Base-by-base conservation (phyloP, 305 asterid species). In the Euphrasia arctica region DNA sequence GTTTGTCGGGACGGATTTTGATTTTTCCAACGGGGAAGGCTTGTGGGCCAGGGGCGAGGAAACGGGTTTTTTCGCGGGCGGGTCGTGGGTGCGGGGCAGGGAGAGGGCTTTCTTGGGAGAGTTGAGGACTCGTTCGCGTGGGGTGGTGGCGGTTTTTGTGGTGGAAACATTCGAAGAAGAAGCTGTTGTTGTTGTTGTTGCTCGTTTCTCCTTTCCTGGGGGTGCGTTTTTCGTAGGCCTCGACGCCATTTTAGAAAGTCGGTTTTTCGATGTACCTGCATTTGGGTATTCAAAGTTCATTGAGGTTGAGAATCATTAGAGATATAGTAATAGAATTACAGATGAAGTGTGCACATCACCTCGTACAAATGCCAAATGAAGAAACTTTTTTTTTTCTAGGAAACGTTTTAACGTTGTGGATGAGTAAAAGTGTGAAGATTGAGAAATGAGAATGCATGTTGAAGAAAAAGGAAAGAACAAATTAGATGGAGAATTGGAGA, bases 141-240 rank as follows among this genome's bases (percentile, higher is more conserved):
- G 68, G 7, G 61, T 11, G 27, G 27, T 14, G 11, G 58, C 9
- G 31, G 47, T 49, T 70, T 22, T 74, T 6, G 65, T 47, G 55
- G 28, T 36, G 51, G 57, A 48, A 6, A 54, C 9, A 4, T 32
- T 32, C 11, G 84, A 72, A 54, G 83, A 25, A 25, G 27, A 25
- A 25, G 27, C 1, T 25, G 27, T 1, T 25, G 27, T 75, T 8
- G 88, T 77, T 49, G 68, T 62, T 49, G 68, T 60, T 29, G 80
- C 83, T 22, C 72, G 72, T 76, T 71, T 86, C 70, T 85, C 90
- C 73, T 70, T 81, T 5, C 65, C 71, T 5, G 77, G 68, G 7
- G 62, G 10, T 39, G 28, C 54, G 12, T 76, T 85, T 63, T 74
- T 80, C 59, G 63, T 58, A n/a, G 65, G 61, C 61, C 77, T 78